Base-by-base conservation (phyloP, 2,329 filamentous ascomycete genomes). In the Pseudocercospora vitis region DNA sequence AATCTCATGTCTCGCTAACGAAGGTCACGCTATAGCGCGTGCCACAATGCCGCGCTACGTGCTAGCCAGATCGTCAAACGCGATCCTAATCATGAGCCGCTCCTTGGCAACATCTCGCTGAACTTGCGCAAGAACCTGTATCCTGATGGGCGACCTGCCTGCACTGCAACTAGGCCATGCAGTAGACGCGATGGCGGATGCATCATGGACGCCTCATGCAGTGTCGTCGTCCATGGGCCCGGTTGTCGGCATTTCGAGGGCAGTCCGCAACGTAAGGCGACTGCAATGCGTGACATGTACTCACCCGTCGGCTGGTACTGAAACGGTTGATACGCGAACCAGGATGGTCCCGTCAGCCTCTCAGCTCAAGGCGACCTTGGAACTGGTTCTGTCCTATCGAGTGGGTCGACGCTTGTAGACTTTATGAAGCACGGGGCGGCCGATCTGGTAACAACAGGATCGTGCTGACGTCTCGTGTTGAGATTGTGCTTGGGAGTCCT, bases 321-420 rank as follows among this genome's bases (percentile, higher is more conserved):
- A 45, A 45, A 45, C 42, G 42, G 42, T 58, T 50, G 51, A 53
- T 51, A 48, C 46, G 55, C 57, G 53, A 55, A 55, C 54, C 54
- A 59, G 56, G 56, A 61, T 59, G 19, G 16, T 39, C 46, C 56
- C 42, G 50, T 52, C 55, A 48, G 47, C 48, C 52, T 42, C 37
- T 42, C 37, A 42, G 37, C 19, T 24, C 45, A 55, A n/a, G 40
- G 32, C 37, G 53, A 48, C 23, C 42, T 53, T 54, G 48, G 55
- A 54, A 56, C 40, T 48, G 52, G 50, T 58, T 60, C 55, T 31
- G 35, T 52, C 45, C 40, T 35, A 32, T 44, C 48, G 49, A 52
- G 55, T 60, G 58, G 58, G 57, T 56, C 55, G 45, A 32, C 51
- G 50, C 52, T 56, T 46, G 56, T 46, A 54, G 54, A 55, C 50